Base-by-base conservation (phyloP, 257 asterid genomes). In the Verbena officinalis region DNA sequence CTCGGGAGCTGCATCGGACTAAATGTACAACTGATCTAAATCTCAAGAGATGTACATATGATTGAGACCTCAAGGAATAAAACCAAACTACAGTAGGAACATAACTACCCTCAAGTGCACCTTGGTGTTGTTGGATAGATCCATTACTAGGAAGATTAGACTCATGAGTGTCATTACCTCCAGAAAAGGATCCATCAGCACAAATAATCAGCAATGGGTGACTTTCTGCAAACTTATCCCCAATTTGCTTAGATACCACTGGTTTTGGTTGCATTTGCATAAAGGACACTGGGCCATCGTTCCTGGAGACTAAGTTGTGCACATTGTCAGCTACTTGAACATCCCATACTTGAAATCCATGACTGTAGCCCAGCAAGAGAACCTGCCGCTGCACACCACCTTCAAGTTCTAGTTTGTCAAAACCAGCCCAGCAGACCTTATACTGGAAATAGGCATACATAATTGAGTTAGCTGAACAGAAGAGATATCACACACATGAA, bases 261-360 rank as follows among this genome's bases (percentile, higher is more conserved):
- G 84, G 94, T 49, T 81, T 87, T 19, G 97, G 76, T 27, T 69
- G 30, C 58, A 68, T 72, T 83, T 93, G 91, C 90, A 90, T 64
- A 62, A 87, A 84, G 12, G 97, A 84, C 76, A 93, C 97, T 15
- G 95, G 89, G 31, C 99, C 96, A 65, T 93, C 99, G 57, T 86
- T 87, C 78, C 94, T 84, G 46, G 97, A 70, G 61, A 90, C 96
- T 69, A 93, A 69, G 73, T 79, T 82, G 51, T 69, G 84, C 57
- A 93, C 95, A 73, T 87, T 87, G 72, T 83, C 86, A n/a, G 84
- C 90, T 55, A 77, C 88, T 74, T 93, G 95, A 65, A 88, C 94
- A 78, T 93, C 97, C 97, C 99, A 93, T 63, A 93, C 84, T 84
- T 90, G 95, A 84, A 90, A 93, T 34, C 96, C 97, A 48, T 76